Percentiles rank a stretch among this genome's conserved stretches.
Conservation (phyloP, 192 early-diverging fungal genomes). For the Coemansia sp. region DNA sequence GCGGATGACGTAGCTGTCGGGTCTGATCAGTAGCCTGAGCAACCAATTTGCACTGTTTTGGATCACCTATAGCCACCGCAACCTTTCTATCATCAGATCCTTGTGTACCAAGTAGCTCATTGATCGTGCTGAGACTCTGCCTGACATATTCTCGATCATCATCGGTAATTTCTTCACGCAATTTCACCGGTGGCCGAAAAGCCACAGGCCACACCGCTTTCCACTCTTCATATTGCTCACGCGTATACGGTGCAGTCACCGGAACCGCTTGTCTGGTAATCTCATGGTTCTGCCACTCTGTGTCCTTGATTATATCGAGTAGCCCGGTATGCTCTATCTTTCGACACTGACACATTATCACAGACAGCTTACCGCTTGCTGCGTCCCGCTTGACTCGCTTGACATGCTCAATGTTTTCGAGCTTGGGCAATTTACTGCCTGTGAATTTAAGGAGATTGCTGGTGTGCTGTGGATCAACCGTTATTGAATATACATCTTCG, state of each 20-base stretch:
- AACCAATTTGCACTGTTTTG: too few species aligned
- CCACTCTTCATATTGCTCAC: slow-evolving; percentile 74
- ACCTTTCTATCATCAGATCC: background rate
- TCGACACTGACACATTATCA: slow-evolving; percentile 34
- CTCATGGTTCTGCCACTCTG: slow-evolving; percentile 17
- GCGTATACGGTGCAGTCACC: slow-evolving; percentile 59
- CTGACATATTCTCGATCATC: slow-evolving; percentile 24
- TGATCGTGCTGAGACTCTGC: background rate
- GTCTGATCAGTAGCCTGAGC: slow-evolving; percentile 54
- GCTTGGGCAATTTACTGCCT: slow-evolving; percentile 14
- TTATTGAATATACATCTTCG: slow-evolving; percentile 22
- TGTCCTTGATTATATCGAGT: background rate
- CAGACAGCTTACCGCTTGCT: background rate
- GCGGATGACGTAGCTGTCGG: slow-evolving; percentile 53
- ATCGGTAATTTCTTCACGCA: slow-evolving; percentile 4
- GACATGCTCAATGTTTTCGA: slow-evolving; percentile 36
- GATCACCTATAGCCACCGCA: too few species aligned
- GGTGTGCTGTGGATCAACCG: slow-evolving; percentile 10
- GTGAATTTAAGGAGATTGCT: slow-evolving; percentile 20
- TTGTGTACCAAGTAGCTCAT: too few species aligned
- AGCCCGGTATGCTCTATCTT: slow-evolving; percentile 8
- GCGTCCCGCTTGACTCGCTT: slow-evolving; percentile 23
- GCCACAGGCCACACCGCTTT: slow-evolving; percentile 77
- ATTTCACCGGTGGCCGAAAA: slow-evolving; percentile 53
- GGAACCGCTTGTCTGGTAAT: slow-evolving; percentile 48